Evolutionary conservation across 2,329 filamentous ascomycete species (phyloP).

Genomic region (Ustulina deusta): DNA sequence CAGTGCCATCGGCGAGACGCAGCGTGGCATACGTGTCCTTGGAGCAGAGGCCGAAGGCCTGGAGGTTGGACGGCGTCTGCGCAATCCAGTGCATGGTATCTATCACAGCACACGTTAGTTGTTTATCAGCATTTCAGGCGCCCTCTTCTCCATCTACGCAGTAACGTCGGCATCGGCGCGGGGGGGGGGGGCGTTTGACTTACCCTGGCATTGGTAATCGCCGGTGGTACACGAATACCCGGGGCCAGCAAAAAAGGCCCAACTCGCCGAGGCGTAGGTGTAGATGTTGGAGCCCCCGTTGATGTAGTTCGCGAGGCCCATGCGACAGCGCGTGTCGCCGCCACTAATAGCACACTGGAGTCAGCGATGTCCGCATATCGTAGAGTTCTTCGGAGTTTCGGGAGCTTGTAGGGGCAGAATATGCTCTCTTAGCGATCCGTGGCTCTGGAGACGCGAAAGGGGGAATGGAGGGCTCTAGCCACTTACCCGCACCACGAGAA

Average conservation of each 20-base stretch:
- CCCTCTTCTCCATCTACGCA: conserved; percentile 2
- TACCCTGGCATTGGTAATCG: conserved; percentile 52
- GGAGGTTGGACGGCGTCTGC: conserved; percentile 54
- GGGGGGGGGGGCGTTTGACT: conserved; percentile 39
- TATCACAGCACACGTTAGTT: conserved; percentile 38
- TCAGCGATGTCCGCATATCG: too few species aligned
- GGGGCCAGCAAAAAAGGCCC: conserved; percentile 59
- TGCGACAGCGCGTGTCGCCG: conserved; percentile 55
- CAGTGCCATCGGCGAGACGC: conserved; percentile 53
- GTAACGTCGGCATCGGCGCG: background rate
- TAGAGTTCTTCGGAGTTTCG: too few species aligned
- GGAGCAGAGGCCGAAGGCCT: conserved; percentile 58
- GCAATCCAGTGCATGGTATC: conserved; percentile 57
- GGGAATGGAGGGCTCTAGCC: too few species aligned
- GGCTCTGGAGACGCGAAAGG: too few species aligned
- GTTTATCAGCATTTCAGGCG: background rate
- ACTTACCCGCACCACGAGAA: conserved; percentile 57
- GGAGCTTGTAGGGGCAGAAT: too few species aligned
- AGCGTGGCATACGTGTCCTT: conserved; percentile 54
- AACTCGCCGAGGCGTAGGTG: conserved; percentile 57
- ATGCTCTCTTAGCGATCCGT: too few species aligned
- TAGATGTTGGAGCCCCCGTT: conserved; percentile 57
- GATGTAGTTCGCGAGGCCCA: conserved; percentile 58
- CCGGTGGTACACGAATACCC: conserved; percentile 53
- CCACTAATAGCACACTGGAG: conserved; percentile 18